These are phyloP conservation scores for Aspergillus japonicus DNA, from an alignment of 2,329 filamentous ascomycete species.

Conservation along the genomic window DNA sequence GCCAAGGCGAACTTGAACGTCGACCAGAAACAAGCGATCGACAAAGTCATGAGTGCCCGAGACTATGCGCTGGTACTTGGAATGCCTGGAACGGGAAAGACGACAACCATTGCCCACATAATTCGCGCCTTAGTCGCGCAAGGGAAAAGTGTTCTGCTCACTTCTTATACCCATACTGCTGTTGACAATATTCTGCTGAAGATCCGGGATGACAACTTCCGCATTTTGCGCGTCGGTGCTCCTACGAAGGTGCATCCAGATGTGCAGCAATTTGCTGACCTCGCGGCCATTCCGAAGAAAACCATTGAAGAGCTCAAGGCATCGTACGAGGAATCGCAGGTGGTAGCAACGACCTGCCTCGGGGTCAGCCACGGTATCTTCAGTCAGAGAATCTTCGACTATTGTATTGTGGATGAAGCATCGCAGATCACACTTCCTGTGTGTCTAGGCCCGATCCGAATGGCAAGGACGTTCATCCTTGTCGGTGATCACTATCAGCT, in stretches of 20 bases:
- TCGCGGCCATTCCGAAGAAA: constrained; percentile 71
- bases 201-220: constrained; percentile 73
- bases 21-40: constrained; percentile 81
- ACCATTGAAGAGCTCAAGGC: constrained; percentile 80
- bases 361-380: constrained; percentile 89
- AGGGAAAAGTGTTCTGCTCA: constrained; percentile 87
- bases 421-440: constrained; percentile 96
- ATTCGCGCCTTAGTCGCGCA: constrained; percentile 85
- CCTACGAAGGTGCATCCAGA: constrained; percentile 83
- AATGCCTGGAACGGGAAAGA: constrained; percentile 98
- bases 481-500: constrained; percentile 97
- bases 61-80: constrained; percentile 97
- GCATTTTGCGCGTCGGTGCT: constrained; percentile 81
- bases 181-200: constrained; percentile 98
- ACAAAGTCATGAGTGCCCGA: constrained; percentile 91
- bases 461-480: constrained; percentile 88
- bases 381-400: constrained; percentile 86
- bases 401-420: constrained; percentile 97
- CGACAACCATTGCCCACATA: constrained; percentile 96
- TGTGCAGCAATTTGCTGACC: constrained; percentile 77
- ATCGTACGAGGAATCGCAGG: constrained; percentile 79
- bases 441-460: constrained; percentile 87
- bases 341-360: constrained; percentile 93
- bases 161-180: constrained; percentile 94
- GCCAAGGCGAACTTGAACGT: constrained; percentile 70